Evolutionary conservation across 768 basidiomycete genomes (phyloP).

Genomic region (Scleroderma citrinum): DNA sequence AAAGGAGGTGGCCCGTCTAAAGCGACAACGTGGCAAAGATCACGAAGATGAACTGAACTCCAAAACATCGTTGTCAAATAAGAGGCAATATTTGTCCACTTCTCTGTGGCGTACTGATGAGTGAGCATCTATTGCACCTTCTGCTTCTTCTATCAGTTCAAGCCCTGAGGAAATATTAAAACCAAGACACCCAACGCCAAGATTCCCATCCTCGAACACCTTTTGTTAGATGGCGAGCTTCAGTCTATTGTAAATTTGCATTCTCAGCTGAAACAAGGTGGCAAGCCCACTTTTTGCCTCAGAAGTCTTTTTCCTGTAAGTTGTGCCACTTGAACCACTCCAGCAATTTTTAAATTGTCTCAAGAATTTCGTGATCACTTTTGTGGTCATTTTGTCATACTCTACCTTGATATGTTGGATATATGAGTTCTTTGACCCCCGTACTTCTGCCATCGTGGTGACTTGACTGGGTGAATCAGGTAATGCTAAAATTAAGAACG

Average conservation of each 20-base stretch:
- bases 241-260: conserved; percentile 67
- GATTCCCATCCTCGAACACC: conserved; percentile 30
- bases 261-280: conserved; percentile 53
- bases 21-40: conserved; percentile 38
- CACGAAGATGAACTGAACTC: conserved; percentile 18
- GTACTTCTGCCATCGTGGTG: conserved; percentile 73
- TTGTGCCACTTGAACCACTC: conserved; percentile 7
- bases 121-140: conserved; percentile 16
- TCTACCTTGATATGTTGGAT: conserved; percentile 72
- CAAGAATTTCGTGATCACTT: conserved; percentile 63
- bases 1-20: conserved; percentile 72
- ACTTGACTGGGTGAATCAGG: conserved; percentile 58
- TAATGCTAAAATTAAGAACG: conserved; percentile 53
- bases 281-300: conserved; percentile 59
- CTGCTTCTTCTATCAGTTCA: conserved; percentile 16
- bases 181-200: conserved; percentile 3
- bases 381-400: conserved; percentile 76
- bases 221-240: conserved; percentile 73
- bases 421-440: conserved; percentile 60
- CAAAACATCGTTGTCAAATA: no score
- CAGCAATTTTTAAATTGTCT: background rate
- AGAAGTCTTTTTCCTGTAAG: conserved; percentile 70
- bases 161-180: conserved; percentile 7
- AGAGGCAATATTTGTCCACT: conserved; percentile 47
- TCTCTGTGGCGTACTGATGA: conserved; percentile 12